phyloP scores from a whole-genome alignment of 768 basidiomycete species.

The Lactarius evosmus region DNA sequence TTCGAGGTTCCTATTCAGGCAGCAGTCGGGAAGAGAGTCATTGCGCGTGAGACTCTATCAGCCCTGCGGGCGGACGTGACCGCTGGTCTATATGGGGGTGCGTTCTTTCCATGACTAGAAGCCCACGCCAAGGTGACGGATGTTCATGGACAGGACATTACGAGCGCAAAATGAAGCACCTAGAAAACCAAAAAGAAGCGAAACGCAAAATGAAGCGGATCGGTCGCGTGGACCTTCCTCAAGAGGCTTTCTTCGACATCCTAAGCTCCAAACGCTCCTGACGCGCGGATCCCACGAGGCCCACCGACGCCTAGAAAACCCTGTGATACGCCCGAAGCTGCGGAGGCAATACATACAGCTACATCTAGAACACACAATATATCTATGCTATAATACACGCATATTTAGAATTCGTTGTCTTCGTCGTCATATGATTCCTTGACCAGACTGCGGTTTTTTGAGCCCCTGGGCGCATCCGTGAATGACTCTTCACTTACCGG shows the following conservation, averaged over 20 bases:
- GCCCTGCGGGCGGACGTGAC: conserved; percentile 91
- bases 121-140: not conserved
- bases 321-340: conserved; percentile 4
- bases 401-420: conserved; percentile 71
- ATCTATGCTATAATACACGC: conserved; percentile 16
- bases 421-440: conserved; percentile 97
- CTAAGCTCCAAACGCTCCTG: conserved; percentile 54
- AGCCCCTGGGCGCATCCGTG: conserved; percentile 18
- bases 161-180: conserved; percentile 87
- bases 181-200: conserved; percentile 89
- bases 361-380: conserved; percentile 18
- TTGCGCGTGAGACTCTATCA: conserved; percentile 85
- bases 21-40: conserved; percentile 77
- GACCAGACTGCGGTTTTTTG: conserved; percentile 53
- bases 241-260: conserved; percentile 94
- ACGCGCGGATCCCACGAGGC: conserved; percentile 6
- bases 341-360: conserved; percentile 15
- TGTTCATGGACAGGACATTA: conserved; percentile 59
- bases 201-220: conserved; percentile 87
- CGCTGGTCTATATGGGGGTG: conserved; percentile 88
- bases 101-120: conserved; percentile 11
- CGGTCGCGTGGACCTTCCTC: conserved; percentile 85
- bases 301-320: conserved; percentile 5
- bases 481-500: conserved; percentile 45
- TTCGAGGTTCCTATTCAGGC: conserved; percentile 98